phyloP scores from a whole-genome alignment of 176 grass and related monocot species.

The Calamus simplicifolius region DNA sequence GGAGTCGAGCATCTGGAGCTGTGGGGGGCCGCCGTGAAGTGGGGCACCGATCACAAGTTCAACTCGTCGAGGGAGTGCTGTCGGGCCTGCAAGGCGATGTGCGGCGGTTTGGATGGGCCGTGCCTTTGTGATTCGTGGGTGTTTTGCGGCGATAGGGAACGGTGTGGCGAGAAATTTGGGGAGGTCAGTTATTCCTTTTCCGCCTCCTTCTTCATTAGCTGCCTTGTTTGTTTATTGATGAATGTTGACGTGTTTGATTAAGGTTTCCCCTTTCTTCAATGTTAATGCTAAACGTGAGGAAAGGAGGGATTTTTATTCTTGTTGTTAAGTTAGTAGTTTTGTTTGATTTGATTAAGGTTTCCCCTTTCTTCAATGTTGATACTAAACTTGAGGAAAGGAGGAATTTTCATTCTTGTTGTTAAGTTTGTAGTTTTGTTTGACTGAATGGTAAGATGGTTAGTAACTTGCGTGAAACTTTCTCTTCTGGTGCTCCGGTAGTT shows the following conservation, averaged over 20 bases:
- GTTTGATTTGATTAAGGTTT: no score
- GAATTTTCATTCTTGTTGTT: no score
- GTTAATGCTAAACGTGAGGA: background rate
- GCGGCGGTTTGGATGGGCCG: conserved; percentile 20
- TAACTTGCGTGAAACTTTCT: no score
- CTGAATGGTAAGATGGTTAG: no score
- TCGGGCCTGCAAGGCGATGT: conserved; percentile 58
- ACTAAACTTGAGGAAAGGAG: background rate
- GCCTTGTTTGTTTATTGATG: background rate
- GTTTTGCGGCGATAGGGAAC: conserved; percentile 62
- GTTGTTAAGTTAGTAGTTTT: no score
- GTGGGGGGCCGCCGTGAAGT: conserved; percentile 68
- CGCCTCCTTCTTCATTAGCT: background rate
- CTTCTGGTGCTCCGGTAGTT: no score
- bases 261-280: no score
- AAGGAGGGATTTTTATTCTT: no score
- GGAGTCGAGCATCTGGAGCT: conserved; percentile 57
- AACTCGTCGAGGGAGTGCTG: conserved; percentile 60
- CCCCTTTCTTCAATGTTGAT: no score
- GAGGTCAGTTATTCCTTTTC: conserved; percentile 36
- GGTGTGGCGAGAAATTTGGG: conserved; percentile 52
- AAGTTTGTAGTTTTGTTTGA: no score
- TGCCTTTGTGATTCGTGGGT: conserved; percentile 85
- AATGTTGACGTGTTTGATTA: background rate
- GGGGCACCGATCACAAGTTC: conserved; percentile 52